Conservation (phyloP, 768 basidiomycete genomes). For the Lactifluus echinatus region DNA sequence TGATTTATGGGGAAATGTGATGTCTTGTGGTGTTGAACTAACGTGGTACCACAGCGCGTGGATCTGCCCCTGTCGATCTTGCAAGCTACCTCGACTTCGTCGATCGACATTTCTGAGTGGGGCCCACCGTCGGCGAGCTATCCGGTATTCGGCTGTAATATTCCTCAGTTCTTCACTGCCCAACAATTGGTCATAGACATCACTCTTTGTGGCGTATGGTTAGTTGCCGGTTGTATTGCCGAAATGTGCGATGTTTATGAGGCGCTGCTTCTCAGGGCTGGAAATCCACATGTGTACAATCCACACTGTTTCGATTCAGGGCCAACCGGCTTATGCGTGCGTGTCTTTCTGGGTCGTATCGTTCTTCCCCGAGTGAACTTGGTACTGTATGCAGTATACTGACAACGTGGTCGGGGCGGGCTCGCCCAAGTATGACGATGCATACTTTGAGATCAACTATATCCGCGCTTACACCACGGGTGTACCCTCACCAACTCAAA, state of each 20-base stretch:
- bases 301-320: constrained; percentile 34
- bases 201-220: constrained; percentile 49
- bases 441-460: constrained; percentile 62
- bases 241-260: background rate
- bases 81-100: constrained; percentile 26
- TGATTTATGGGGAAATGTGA: background rate
- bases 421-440: constrained; percentile 45
- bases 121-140: constrained; percentile 39
- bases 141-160: constrained; percentile 35
- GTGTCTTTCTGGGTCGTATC: constrained; percentile 17
- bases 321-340: constrained; percentile 36
- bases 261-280: constrained; percentile 36
- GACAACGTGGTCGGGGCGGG: constrained; percentile 49
- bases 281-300: constrained; percentile 36
- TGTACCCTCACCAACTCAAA: constrained; percentile 17
- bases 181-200: constrained; percentile 51
- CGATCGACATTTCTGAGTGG: constrained; percentile 35
- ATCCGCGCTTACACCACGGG: constrained; percentile 49
- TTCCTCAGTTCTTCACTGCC: constrained; percentile 36
- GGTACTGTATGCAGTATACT: constrained; percentile 34
- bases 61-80: constrained; percentile 32
- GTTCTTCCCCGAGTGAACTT: background rate
- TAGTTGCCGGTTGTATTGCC: constrained; percentile 11
- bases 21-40: background rate
- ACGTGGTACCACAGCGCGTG: constrained; percentile 26